Percentiles rank a stretch among this genome's conserved stretches.
Evolutionary conservation across 148 eudicot genomes (phyloP).

Genomic region (Dianthus caryophyllus): DNA sequence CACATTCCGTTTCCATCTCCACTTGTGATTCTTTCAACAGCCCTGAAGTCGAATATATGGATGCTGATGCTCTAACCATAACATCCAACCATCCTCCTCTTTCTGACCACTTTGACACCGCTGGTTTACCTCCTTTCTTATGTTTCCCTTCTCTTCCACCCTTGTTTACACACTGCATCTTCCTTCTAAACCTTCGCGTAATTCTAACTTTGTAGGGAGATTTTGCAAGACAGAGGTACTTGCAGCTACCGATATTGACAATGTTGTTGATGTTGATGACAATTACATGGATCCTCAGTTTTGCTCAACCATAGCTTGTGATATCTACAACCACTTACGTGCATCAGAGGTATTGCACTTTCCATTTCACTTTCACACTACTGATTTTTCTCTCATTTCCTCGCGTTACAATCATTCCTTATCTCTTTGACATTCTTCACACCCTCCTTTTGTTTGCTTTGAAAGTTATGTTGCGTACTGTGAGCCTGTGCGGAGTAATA

Average conservation of each 20-base stretch:
- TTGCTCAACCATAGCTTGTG: constrained; percentile 88
- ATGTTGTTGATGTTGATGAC: constrained; percentile 60
- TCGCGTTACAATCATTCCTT: background rate
- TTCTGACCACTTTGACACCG: constrained; percentile 39
- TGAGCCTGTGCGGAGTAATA: background rate
- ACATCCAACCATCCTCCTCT: constrained; percentile 55
- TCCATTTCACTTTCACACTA: background rate
- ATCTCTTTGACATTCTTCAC: too few relatives aligned
- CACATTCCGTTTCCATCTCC: constrained; percentile 52
- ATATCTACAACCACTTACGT: constrained; percentile 80
- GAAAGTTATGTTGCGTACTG: background rate
- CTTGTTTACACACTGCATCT: too few relatives aligned
- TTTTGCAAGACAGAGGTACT: constrained; percentile 64
- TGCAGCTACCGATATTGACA: constrained; percentile 37
- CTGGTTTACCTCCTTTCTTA: constrained; percentile 44
- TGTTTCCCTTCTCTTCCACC: background rate
- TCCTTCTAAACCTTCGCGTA: background rate
- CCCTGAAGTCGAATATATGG: constrained; percentile 77
- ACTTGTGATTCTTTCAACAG: constrained; percentile 85
- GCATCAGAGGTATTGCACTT: constrained; percentile 63
- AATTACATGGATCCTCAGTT: constrained; percentile 69
- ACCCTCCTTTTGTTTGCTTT: background rate
- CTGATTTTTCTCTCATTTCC: background rate
- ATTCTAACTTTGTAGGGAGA: constrained; percentile 29
- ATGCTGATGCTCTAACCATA: constrained; percentile 52